Evolutionary conservation across 441 rosid species (phyloP).

Genomic region (Theobroma grandiflorum): DNA sequence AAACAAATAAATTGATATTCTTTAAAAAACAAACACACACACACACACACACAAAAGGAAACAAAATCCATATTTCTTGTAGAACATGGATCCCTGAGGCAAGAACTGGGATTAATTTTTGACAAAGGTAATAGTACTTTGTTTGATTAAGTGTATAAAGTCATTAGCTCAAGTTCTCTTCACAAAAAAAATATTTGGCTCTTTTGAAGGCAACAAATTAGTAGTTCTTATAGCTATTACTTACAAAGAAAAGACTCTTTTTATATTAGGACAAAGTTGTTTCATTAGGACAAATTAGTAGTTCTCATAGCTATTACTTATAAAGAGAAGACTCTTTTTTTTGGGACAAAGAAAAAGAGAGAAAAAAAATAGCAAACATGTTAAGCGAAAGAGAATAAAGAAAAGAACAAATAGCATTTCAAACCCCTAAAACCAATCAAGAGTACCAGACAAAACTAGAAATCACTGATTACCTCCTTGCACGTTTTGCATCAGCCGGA

Average conservation of each 20-base stretch:
- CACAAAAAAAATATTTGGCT: neutral
- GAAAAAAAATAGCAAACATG: slow-evolving; percentile 5
- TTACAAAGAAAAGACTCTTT: neutral
- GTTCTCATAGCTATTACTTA: slow-evolving; percentile 1
- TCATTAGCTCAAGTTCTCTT: slow-evolving; percentile 13
- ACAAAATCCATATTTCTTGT: neutral
- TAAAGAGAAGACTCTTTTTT: neutral
- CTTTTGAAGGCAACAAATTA: slow-evolving; percentile 16
- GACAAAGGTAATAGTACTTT: neutral
- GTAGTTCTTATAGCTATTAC: neutral
- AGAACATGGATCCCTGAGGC: neutral
- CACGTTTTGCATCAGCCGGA: slow-evolving; percentile 76
- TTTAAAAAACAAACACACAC: neutral
- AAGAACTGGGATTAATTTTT: neutral
- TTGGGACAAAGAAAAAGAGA: neutral
- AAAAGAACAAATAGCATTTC: slow-evolving; percentile 9
- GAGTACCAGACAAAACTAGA: slow-evolving; percentile 24
- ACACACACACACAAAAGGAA: neutral
- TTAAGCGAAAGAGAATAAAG: slow-evolving; percentile 20
- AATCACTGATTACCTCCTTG: slow-evolving; percentile 65
- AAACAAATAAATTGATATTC: neutral
- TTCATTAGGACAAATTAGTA: no score
- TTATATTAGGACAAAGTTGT: neutral
- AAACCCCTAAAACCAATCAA: slow-evolving; percentile 25
- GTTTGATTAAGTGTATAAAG: neutral